A percentile compares a stretch with the other conserved stretches of the same genome.
These are phyloP conservation scores for Dissoconium aciculare DNA, from an alignment of 2,329 filamentous ascomycete species.

Conservation along the genomic window DNA sequence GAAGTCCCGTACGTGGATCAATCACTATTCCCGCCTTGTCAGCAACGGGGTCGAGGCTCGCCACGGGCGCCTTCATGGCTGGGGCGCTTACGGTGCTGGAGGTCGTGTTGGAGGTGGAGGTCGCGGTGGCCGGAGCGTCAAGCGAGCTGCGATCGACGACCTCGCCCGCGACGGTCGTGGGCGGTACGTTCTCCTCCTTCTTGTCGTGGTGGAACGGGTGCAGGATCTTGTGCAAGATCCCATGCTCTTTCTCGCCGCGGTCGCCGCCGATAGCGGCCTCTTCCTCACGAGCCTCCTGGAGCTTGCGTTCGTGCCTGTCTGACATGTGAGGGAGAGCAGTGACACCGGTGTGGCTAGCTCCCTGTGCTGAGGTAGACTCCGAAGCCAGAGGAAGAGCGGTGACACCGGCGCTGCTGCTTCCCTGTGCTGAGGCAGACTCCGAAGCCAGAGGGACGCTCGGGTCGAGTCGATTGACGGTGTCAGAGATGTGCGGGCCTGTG, in stretches of 20 bases:
- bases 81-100: not conserved
- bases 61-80: too few species aligned
- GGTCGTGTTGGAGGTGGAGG: not conserved
- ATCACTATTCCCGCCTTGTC: not conserved
- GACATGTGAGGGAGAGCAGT: not conserved
- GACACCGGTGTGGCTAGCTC: too few species aligned
- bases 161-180: not conserved
- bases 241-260: conserved; percentile 25
- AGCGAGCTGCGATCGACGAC: not conserved
- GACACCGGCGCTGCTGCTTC: too few species aligned
- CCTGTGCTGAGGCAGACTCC: conserved; percentile 10
- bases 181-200: conserved; percentile 7
- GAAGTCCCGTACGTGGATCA: not conserved
- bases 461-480: conserved; percentile 19
- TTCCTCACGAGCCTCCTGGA: conserved; percentile 18
- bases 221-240: conserved; percentile 16
- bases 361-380: conserved; percentile 10
- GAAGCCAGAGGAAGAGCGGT: too few species aligned
- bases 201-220: conserved; percentile 16
- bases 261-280: conserved; percentile 13
- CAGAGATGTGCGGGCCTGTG: conserved; percentile 18
- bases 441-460: too few species aligned
- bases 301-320: conserved; percentile 13
- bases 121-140: not conserved
- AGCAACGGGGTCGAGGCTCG: conserved; percentile 1